Evolutionary conservation across 2,329 filamentous ascomycete genomes (phyloP), one percentile per base, ranked within the genome.

Genomic region (Epicoccum sorghinum): DNA sequence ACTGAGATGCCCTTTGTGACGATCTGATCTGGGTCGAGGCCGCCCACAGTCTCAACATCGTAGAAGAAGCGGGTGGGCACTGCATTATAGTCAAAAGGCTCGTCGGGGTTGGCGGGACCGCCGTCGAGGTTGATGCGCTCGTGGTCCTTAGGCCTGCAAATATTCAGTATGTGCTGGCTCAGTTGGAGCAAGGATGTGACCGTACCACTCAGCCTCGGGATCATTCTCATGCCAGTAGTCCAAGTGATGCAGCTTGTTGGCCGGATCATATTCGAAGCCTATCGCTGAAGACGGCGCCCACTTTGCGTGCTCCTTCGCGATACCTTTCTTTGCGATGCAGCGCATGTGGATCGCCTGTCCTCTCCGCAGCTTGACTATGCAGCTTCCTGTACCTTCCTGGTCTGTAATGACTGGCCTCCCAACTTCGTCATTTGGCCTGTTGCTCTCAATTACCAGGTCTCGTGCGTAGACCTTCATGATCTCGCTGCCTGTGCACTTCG

Each of bases 241-340:
- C 51, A 95, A 82, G 77, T 99, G 95, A 62, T 88, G 86, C 62
- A 99, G 80, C 78, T 96, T 97, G 79, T 99, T 99, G 76, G 96
- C 90, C 57, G 95, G 95, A 74, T 99, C 95, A 76, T 99, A 99
- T 77, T 99, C 95, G 73, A 99, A 99, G 23, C 91, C 93, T 36
- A 99, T 88, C 3, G 95, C 95, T 36, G 92, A 85, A 32, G 90
- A 93, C 2, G 95, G 93, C 68, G 91, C 90, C 95, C 95, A 99
- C 77, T 99, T 99, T 8, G 95, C 91, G 77, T 99, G 95, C 75
- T 99, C 95, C 81, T 99, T 99, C 33, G 93, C 93, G 61, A 98
- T 98, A 1, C 95, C 95, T 82, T 98, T 98, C 82, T 96, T 97
- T 45, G 93, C 95, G 62, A 97, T 89, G 72, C 93, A 98, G 58